A percentile compares a stretch with the other conserved stretches of the same genome.
Evolutionary conservation across 2,329 filamentous ascomycete species (phyloP).

Genomic region (Bisporella sp.): DNA sequence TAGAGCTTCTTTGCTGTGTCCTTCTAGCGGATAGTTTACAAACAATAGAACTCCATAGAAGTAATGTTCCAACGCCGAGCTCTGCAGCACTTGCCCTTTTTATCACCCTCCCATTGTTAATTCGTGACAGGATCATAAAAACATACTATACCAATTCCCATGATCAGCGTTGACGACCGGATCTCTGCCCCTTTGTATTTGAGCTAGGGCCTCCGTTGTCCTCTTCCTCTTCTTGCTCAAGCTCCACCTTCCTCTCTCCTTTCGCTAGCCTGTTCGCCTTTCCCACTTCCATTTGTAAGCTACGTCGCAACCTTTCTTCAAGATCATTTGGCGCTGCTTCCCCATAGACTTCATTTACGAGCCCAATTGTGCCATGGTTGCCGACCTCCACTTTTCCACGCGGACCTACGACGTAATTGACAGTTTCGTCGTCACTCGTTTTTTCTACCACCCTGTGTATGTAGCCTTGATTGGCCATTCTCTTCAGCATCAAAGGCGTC

Average conservation of each 20-base stretch:
- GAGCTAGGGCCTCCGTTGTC: slow-evolving; percentile 2
- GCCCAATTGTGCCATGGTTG: slow-evolving; percentile 62
- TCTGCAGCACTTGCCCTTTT: too few relatives aligned
- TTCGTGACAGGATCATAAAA: too few relatives aligned
- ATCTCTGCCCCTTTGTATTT: not conserved
- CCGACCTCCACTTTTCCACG: slow-evolving; percentile 82
- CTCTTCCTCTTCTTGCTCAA: slow-evolving; percentile 1
- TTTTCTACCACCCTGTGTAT: slow-evolving; percentile 67
- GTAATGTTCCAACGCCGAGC: too few relatives aligned
- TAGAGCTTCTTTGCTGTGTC: too few relatives aligned
- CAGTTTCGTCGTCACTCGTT: slow-evolving; percentile 63
- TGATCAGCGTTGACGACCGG: not conserved
- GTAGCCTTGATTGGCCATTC: slow-evolving; percentile 78
- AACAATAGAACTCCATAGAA: too few relatives aligned
- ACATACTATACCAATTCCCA: too few relatives aligned
- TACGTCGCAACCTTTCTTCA: slow-evolving; percentile 53
- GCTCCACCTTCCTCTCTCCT: slow-evolving; percentile 2
- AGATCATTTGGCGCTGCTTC: slow-evolving; percentile 43
- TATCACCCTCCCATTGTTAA: too few relatives aligned
- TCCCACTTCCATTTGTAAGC: slow-evolving; percentile 43
- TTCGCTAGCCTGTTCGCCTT: slow-evolving; percentile 10
- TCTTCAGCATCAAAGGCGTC: slow-evolving; percentile 67
- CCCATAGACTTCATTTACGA: slow-evolving; percentile 58
- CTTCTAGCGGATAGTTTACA: too few relatives aligned
- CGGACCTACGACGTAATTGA: slow-evolving; percentile 80